Percentiles rank a stretch among this genome's conserved stretches.
phyloP scores from a whole-genome alignment of 2,329 filamentous ascomycete genomes.

The Phialophora expanda region DNA sequence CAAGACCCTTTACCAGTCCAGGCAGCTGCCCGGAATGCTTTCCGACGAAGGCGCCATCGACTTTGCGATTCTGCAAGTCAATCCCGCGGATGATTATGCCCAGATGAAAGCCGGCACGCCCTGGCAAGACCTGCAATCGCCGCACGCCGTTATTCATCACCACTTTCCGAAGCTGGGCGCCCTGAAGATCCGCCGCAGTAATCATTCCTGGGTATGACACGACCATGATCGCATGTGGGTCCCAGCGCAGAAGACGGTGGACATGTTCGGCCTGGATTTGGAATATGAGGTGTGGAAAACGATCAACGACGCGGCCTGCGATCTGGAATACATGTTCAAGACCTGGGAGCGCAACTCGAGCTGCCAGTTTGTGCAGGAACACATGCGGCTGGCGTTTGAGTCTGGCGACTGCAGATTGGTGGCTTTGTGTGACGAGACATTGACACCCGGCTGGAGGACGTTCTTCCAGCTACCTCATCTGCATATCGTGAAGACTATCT shows the following conservation, averaged over 20 bases:
- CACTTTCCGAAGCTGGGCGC: slow-evolving; percentile 1
- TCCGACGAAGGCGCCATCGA: background rate
- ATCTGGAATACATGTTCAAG: slow-evolving; percentile 45
- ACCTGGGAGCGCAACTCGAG: slow-evolving; percentile 41
- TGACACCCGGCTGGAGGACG: too few species aligned
- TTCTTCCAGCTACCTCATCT: too few species aligned
- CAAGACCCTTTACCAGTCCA: slow-evolving; percentile 47
- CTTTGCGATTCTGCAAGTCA: slow-evolving; percentile 9
- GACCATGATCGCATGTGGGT: slow-evolving; percentile 26
- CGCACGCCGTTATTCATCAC: slow-evolving; percentile 6
- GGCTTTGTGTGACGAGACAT: too few species aligned
- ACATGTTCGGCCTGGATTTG: slow-evolving; percentile 44
- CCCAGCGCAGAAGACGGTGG: slow-evolving; percentile 27
- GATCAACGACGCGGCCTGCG: too few species aligned
- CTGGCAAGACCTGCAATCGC: background rate
- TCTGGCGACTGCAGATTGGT: background rate
- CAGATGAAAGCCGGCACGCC: background rate
- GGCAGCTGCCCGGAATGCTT: slow-evolving; percentile 41
- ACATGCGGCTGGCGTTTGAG: background rate
- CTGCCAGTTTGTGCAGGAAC: background rate
- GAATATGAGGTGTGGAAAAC: slow-evolving; percentile 37
- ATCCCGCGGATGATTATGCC: slow-evolving; percentile 23
- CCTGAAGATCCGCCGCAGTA: background rate
- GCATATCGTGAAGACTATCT: too few species aligned
- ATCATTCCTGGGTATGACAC: slow-evolving; percentile 10